Base-by-base conservation (phyloP, 2,329 filamentous ascomycete species). In the Pseudopithomyces chartarum region DNA sequence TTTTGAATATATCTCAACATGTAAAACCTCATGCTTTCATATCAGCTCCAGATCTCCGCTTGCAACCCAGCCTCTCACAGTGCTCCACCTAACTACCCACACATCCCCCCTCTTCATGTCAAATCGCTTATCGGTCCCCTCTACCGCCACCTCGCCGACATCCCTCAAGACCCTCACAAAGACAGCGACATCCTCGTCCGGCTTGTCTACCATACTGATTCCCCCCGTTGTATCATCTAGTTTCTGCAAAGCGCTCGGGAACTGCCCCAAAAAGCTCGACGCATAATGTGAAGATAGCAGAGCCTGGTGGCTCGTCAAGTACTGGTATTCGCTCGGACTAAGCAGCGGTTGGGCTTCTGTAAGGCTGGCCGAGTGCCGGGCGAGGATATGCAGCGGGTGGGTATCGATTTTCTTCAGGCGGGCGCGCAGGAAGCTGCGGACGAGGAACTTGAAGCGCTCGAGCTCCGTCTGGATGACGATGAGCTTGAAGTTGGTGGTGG, bases 391-490 rank as follows among this genome's bases (percentile, higher is more conserved):
- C 22, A 92, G 82, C 2, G 90, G 85, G 71, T 92, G 85, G 65
- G 85, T 85, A 77, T 95, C 90, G 65, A 96, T 90, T 88, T 99
- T 98, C 52, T 90, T 87, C 55, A 98, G 87, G n/a, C 95, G 84
- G 10, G 90, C 88, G 52, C 96, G 85, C 54, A 99, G 78, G 63
- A 94, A 89, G 62, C 90, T 90, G 58, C 95, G 85, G 17, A 98
- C 85, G 20, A 99, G 83, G 71, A 92, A 99, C 79, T 97, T 97
- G 78, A 91, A 96, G 44, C 95, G 84, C 75, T 97, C 93, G 53
- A 99, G 85, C 79, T 99, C 95, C 6, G 96, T 98, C 80, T 99
- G 95, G 53, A 97, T 88, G 60, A 99, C 90, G 47, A 97, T 97
- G 70, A 98, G 87, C 59, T 87, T 87, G 75, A 99, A 97, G 74